phyloP scores from a whole-genome alignment of 257 asterid genomes.

The Solanum medicagineum region DNA sequence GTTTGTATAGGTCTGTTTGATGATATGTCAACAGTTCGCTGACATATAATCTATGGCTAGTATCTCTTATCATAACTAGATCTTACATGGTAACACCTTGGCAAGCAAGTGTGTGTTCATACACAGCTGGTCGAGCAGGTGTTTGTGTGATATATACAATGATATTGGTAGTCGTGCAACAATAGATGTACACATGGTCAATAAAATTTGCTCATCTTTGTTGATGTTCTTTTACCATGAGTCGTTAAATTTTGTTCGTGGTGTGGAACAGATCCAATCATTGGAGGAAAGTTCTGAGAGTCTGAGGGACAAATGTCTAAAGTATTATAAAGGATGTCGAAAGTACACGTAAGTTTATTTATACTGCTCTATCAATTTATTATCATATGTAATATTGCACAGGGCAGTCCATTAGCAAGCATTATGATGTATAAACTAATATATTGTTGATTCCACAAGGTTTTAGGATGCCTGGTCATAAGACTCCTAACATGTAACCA shows the following conservation, averaged over 20 bases:
- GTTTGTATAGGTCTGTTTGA: not conserved
- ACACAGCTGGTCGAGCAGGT: not conserved
- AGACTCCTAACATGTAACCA: not conserved
- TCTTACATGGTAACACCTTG: not conserved
- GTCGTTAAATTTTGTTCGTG: conserved; percentile 14
- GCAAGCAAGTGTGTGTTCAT: not conserved
- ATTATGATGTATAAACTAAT: not conserved
- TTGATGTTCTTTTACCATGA: not conserved
- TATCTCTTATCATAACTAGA: not conserved
- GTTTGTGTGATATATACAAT: not conserved
- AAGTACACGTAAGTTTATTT: conserved; percentile 66
- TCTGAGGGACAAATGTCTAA: conserved; percentile 68
- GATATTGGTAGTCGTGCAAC: not conserved
- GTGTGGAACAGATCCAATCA: conserved; percentile 61
- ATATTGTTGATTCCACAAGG: not conserved
- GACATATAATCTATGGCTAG: not conserved
- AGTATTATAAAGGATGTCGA: conserved; percentile 88
- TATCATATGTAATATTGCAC: not conserved
- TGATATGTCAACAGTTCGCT: not conserved
- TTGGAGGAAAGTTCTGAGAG: conserved; percentile 87
- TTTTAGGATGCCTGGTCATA: not conserved
- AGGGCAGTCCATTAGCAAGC: not conserved
- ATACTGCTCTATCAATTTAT: not conserved
- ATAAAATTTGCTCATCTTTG: not conserved
- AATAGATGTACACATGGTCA: not conserved